phyloP scores from a whole-genome alignment of 805 yeast species.

The Diddensiella transvaalensis region DNA sequence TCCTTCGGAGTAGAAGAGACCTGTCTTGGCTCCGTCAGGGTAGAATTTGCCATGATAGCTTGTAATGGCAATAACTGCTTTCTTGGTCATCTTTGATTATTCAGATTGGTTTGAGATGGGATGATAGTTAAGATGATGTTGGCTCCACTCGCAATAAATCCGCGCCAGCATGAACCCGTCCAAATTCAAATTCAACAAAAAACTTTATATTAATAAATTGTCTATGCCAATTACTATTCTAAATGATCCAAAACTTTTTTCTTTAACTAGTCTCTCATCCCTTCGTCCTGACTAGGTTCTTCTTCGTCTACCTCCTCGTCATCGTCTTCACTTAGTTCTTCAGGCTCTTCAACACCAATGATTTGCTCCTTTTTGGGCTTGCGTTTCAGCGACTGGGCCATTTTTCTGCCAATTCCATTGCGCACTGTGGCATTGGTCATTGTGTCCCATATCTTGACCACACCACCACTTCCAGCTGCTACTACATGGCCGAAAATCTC shows the following conservation, averaged over 20 bases:
- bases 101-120: too few relatives aligned
- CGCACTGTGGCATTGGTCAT: conserved; percentile 80
- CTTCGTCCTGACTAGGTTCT: background rate
- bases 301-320: conserved; percentile 26
- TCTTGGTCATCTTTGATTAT: conserved; percentile 10
- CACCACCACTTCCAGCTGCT: conserved; percentile 82
- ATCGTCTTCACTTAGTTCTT: conserved; percentile 14
- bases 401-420: conserved; percentile 49
- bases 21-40: conserved; percentile 57
- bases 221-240: too few relatives aligned
- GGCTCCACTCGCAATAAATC: background rate
- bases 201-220: too few relatives aligned
- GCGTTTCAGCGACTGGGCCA: conserved; percentile 3
- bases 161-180: background rate
- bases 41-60: conserved; percentile 40
- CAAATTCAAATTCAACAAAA: conserved; percentile 58
- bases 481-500: conserved; percentile 82
- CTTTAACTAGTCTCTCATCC: too few relatives aligned
- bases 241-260: too few relatives aligned
- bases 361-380: conserved; percentile 6
- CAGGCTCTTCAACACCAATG: conserved; percentile 11
- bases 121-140: background rate
- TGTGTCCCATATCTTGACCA: conserved; percentile 89
- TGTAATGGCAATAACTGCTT: conserved; percentile 22
- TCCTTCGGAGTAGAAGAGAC: conserved; percentile 57